Evolutionary conservation across 2,329 filamentous ascomycete genomes (phyloP).

Genomic region (Lasiodiplodia citricola): DNA sequence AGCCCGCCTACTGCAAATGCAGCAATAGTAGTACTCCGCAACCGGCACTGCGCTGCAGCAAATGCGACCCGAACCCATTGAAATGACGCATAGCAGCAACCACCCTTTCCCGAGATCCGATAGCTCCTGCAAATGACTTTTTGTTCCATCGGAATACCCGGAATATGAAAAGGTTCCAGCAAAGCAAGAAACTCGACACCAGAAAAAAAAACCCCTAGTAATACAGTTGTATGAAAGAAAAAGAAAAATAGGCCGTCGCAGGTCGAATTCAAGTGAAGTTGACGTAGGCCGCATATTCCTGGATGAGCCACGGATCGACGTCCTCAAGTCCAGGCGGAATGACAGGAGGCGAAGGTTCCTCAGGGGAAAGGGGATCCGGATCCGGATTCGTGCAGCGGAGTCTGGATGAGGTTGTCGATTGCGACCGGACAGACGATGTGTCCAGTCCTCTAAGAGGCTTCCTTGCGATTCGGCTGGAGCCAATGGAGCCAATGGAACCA

Average conservation of each 20-base stretch:
- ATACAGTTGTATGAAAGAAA: not conserved
- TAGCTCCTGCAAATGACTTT: not conserved
- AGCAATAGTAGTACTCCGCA: slow-evolving; percentile 17
- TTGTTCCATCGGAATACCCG: not conserved
- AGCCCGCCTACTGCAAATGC: not conserved
- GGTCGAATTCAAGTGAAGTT: slow-evolving; percentile 34
- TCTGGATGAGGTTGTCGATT: not conserved
- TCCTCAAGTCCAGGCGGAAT: slow-evolving; percentile 37
- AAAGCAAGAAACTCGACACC: not conserved
- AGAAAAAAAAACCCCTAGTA: not conserved
- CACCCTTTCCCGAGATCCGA: not conserved
- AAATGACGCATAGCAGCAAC: not conserved
- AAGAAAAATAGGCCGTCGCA: not conserved
- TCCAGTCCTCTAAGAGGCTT: slow-evolving; percentile 11
- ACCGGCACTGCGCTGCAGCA: not conserved
- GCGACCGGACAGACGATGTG: slow-evolving; percentile 3
- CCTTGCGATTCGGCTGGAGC: not conserved
- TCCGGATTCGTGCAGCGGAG: slow-evolving; percentile 9
- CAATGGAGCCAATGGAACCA: not conserved
- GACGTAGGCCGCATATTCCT: slow-evolving; percentile 48
- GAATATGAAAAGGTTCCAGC: slow-evolving; percentile 1
- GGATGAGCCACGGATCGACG: slow-evolving; percentile 45
- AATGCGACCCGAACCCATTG: slow-evolving; percentile 5
- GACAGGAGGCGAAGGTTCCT: slow-evolving; percentile 17
- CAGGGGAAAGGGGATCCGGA: slow-evolving; percentile 22